Evolutionary conservation across 2,329 filamentous ascomycete species (phyloP), one percentile per base, ranked within the genome.

Genomic region (Xylariaceae sp.): DNA sequence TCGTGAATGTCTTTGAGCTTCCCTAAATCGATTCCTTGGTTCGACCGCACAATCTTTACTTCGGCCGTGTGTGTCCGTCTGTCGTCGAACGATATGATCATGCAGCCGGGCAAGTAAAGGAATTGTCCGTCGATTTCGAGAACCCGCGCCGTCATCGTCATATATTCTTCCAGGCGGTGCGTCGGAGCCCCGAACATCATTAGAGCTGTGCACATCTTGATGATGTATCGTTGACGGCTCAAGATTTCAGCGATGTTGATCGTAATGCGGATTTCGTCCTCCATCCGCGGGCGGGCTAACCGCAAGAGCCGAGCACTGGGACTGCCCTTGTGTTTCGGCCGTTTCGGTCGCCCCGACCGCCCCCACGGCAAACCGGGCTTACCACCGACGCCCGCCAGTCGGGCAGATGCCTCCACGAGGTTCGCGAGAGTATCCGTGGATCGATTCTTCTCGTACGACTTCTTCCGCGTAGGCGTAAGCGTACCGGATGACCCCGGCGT

Each of bases 151-250:
- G 88, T 91, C 88, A 92, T 95, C 58, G 81, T 85, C 82, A 96
- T 86, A 69, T 95, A 96, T 67, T 95, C 88, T 70, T 96, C 92
- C 18, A 96, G 76, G 10, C 92, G 85, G 73, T 96, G 92, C 0
- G 91, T 95, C 0, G 92, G 92, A 0, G 92, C 92, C 12, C 92
- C 92, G 60, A 89, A 96, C 66, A 84, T 79, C 91, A 96, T 96
- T 54, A 96, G 74, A 1, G 89, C 89, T 39, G 85, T 83, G 68
- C 92, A 96, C 37, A 96, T 80, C 68, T 88, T 90, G 51, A 92
- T 80, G 12, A 96, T 78, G 67, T 95, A 96, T 51, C 83, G 81
- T 63, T 96, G 91, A 2, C 91, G 82, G 34, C 85, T 84, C 18
- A 96, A 79, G 15, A 88, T 92, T 57, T 81, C 76, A 5, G 82